phyloP scores from a whole-genome alignment of 2,329 filamentous ascomycete genomes.

The Aspergillus arachidicola region DNA sequence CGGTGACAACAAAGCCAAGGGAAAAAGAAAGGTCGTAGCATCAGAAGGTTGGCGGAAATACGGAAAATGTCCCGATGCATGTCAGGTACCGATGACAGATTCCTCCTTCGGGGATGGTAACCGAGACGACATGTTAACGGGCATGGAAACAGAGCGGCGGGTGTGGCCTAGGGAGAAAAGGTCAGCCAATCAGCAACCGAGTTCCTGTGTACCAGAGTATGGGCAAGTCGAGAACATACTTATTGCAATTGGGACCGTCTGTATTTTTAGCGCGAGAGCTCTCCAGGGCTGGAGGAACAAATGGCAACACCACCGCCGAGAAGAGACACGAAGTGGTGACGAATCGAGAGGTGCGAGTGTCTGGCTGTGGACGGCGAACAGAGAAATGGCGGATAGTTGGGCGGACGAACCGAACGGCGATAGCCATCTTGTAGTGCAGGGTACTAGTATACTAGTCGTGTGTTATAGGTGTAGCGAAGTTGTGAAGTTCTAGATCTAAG shows the following conservation, averaged over 20 bases:
- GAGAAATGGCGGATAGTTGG: slow-evolving; percentile 49
- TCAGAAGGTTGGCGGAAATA: background rate
- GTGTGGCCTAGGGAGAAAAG: slow-evolving; percentile 29
- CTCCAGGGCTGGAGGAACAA: slow-evolving; percentile 50
- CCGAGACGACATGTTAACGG: slow-evolving; percentile 27
- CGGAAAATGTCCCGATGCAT: background rate
- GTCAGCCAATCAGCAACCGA: slow-evolving; percentile 7
- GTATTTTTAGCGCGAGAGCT: slow-evolving; percentile 46
- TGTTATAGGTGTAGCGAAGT: background rate
- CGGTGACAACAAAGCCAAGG: background rate
- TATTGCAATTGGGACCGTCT: slow-evolving; percentile 40
- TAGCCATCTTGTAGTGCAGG: slow-evolving; percentile 14
- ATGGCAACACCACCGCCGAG: slow-evolving; percentile 48
- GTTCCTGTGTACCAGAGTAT: background rate
- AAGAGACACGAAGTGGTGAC: slow-evolving; percentile 45
- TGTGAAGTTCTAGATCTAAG: background rate
- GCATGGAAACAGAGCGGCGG: slow-evolving; percentile 48
- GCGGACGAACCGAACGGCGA: slow-evolving; percentile 32
- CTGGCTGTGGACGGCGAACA: slow-evolving; percentile 42
- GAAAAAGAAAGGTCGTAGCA: slow-evolving; percentile 2
- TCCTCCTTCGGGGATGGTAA: slow-evolving; percentile 2
- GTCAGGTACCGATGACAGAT: background rate
- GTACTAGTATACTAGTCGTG: background rate
- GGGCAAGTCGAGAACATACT: slow-evolving; percentile 30
- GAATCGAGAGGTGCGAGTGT: slow-evolving; percentile 43